A percentile compares a stretch with the other conserved stretches of the same genome.
phyloP scores from a whole-genome alignment of 2,329 filamentous ascomycete species.

The Fusarium transvaalense region DNA sequence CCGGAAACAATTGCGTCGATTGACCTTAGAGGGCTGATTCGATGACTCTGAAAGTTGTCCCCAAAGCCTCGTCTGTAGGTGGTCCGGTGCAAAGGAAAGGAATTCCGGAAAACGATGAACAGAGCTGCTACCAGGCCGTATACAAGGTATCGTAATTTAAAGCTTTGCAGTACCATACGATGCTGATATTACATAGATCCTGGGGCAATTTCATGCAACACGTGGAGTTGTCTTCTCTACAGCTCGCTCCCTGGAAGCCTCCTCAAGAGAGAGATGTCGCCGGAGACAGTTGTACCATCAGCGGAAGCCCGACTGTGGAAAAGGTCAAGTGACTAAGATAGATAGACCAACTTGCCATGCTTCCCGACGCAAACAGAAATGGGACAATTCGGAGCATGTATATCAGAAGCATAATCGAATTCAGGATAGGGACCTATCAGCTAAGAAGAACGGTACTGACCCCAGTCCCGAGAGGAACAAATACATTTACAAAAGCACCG shows the following conservation, averaged over 20 bases:
- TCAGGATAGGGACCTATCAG: not conserved
- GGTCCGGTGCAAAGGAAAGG: conserved; percentile 5
- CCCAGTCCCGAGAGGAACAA: conserved; percentile 2
- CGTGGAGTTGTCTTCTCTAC: not conserved
- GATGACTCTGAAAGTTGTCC: conserved; percentile 3
- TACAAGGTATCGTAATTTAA: conserved; percentile 18
- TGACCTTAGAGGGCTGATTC: not conserved
- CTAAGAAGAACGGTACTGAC: not conserved
- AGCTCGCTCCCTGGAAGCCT: not conserved
- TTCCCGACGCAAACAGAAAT: not conserved
- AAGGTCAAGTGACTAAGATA: conserved; percentile 21
- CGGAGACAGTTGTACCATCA: conserved; percentile 11
- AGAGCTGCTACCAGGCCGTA: conserved; percentile 10
- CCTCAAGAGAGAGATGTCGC: conserved; percentile 2
- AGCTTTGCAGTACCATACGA: not conserved
- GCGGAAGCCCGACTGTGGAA: conserved; percentile 7
- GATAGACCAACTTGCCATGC: not conserved
- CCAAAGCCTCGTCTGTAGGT: conserved; percentile 6
- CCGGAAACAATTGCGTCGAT: not conserved
- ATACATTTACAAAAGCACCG: conserved; percentile 21
- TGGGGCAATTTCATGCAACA: not conserved
- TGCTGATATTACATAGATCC: conserved; percentile 10
- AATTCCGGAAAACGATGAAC: not conserved
- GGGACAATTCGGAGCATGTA: not conserved
- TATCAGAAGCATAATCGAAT: not conserved